Conservation (phyloP, 1,284 basidiomycete genomes). For the Apiotrichum akiyoshidainum region DNA sequence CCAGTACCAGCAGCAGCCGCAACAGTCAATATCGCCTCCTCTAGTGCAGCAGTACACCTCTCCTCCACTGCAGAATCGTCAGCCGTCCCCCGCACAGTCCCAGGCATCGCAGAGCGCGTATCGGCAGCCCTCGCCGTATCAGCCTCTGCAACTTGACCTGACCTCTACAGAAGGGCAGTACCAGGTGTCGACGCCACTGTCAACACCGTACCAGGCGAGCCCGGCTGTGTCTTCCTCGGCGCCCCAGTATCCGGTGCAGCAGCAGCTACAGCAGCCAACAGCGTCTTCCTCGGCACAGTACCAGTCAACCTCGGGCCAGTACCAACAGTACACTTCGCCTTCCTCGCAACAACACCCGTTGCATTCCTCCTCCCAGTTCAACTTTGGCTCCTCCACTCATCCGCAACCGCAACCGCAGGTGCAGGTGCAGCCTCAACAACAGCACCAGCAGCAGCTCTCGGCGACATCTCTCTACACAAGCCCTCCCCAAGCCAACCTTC, state of each 20-base stretch:
- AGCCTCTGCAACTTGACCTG: background rate
- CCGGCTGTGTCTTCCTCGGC: no score
- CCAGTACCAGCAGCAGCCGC: background rate
- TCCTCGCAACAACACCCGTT: background rate
- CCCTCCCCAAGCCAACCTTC: no score
- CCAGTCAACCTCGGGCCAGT: background rate
- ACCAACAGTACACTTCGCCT: background rate
- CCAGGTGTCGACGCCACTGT: no score
- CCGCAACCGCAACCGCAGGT: no score
- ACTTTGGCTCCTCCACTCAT: no score
- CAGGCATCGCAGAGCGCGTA: background rate
- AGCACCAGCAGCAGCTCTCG: conserved; percentile 4
- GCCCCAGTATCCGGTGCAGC: background rate
- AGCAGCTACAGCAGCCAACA: background rate
- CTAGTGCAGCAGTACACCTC: background rate
- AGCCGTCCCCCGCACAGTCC: background rate
- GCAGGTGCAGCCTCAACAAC: conserved; percentile 6
- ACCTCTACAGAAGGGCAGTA: no score
- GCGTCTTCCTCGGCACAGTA: background rate
- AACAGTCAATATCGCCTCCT: background rate
- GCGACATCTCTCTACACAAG: no score
- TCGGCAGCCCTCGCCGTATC: background rate
- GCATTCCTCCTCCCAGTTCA: background rate
- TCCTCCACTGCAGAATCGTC: background rate
- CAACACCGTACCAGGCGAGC: no score